Base-by-base conservation (phyloP, 805 yeast genomes). In the Babjeviella inositovora region DNA sequence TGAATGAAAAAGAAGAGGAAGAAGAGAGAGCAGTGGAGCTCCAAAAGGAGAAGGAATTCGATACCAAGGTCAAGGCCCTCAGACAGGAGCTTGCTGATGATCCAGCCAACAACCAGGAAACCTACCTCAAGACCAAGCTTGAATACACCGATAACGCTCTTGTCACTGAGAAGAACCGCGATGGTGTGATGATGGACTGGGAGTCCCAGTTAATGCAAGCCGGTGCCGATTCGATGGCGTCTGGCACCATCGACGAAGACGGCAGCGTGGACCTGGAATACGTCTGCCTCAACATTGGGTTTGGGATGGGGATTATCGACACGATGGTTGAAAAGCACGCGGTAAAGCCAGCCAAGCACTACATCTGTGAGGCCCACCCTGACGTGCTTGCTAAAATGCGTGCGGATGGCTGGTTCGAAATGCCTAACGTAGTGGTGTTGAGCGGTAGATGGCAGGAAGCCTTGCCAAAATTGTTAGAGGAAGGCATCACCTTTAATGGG, bases 121-220 rank as follows among this genome's bases (percentile, higher is more conserved):
- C 76, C 0, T 85, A 72, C 37, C 53, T 85, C 20, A 48, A 60
- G 8, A 65, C 85, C 4, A 58, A 72, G 37, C 51, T 85, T 13
- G 70, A 68, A 33, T 85, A 80, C 41, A 50, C 50, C 2, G 74
- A 72, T 28, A 63, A 58, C 24, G 72, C 90, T 0, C 53, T 85
- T 13, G 53, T 81, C 13, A 87, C 96, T 1, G 58, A 67, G 29
- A 73, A 68, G 13, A 53, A 73, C 24, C 57, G 63, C 22, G 96
- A 85, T 38, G 97, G 95, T 10, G 96, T 85, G 3, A 85, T 85
- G 97, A 85, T 85, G 97, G 76, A 75, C 35, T 85, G 97, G 97
- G 97, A 85, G 43, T 60, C 69, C 4, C 65, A 70, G 11, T 55
- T 85, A 26, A 85, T 85, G 97, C 53, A 60, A 24, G 57, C 72